These are phyloP conservation scores for Cryptosporidium viatorum DNA, from an alignment of 169 alveolate genomes.

Conservation along the genomic window DNA sequence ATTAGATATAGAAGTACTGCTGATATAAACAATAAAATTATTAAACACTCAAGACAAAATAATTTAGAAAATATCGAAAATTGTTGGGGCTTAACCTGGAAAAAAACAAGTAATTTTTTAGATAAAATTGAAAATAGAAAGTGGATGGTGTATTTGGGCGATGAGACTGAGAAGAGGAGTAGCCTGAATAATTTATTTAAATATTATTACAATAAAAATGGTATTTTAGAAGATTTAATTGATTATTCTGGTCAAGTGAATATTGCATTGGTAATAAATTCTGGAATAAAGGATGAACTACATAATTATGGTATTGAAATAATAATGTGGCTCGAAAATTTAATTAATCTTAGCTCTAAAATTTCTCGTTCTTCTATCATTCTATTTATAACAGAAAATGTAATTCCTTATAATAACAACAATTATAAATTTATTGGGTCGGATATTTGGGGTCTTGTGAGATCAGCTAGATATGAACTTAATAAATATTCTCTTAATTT, in stretches of 20 bases:
- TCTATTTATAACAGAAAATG: slow-evolving; percentile 34
- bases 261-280: slow-evolving; percentile 25
- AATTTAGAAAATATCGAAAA: slow-evolving; percentile 1
- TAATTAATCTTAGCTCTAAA: background rate
- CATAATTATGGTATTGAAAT: slow-evolving; percentile 20
- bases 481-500: background rate
- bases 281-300: background rate
- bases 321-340: background rate
- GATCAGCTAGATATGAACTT: slow-evolving; percentile 58
- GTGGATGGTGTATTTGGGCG: slow-evolving; percentile 30
- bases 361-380: background rate
- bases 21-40: background rate
- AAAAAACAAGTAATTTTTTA: background rate
- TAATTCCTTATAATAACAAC: background rate
- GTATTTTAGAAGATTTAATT: background rate
- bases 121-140: background rate
- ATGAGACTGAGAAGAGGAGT: background rate
- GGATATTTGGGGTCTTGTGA: slow-evolving; percentile 65
- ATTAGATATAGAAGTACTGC: slow-evolving; percentile 27
- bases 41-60: background rate
- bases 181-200: background rate
- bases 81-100: slow-evolving; percentile 45
- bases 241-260: slow-evolving; percentile 26
- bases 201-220: background rate
- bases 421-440: slow-evolving; percentile 34